Percentiles rank a stretch among this genome's conserved stretches.
Evolutionary conservation across 2,329 filamentous ascomycete species (phyloP).

Genomic region (Neobulgaria alba): DNA sequence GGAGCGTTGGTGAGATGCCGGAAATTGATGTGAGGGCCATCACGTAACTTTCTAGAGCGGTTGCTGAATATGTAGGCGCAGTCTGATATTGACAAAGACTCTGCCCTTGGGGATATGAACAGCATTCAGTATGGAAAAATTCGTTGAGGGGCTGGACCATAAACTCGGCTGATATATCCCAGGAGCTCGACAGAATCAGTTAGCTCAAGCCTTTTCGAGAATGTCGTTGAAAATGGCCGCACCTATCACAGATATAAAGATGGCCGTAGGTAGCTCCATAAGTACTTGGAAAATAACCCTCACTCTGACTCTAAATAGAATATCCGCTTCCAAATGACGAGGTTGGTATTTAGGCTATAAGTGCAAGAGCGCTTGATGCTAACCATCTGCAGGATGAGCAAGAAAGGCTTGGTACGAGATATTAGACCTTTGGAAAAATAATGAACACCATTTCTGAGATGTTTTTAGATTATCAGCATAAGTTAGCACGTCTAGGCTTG

Average conservation of each 20-base stretch:
- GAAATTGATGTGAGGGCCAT: not conserved
- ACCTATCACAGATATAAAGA: constrained; percentile 15
- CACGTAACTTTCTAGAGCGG: not conserved
- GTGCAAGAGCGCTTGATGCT: no score
- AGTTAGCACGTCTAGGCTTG: constrained; percentile 7
- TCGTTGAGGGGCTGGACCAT: not conserved
- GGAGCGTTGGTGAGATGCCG: not conserved
- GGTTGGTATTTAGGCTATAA: constrained; percentile 1
- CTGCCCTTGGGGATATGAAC: not conserved
- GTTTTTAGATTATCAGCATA: constrained; percentile 16
- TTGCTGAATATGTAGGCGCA: constrained; percentile 6
- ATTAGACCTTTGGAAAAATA: no score
- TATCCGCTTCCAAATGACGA: constrained; percentile 13
- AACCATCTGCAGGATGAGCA: constrained; percentile 3
- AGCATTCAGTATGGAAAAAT: constrained; percentile 42
- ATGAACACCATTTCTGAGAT: no score
- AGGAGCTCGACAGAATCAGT: not conserved
- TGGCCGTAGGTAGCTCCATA: constrained; percentile 9
- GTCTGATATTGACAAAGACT: not conserved
- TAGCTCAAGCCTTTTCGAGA: constrained; percentile 1
- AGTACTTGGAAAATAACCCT: no score
- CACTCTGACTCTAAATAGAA: constrained; percentile 1
- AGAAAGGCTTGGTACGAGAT: constrained; percentile 6
- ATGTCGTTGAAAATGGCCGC: constrained; percentile 21
- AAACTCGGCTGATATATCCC: not conserved